A percentile compares a stretch with the other conserved stretches of the same genome.
phyloP scores from a whole-genome alignment of 177 flowering plant species.

The Vitis hybrid region DNA sequence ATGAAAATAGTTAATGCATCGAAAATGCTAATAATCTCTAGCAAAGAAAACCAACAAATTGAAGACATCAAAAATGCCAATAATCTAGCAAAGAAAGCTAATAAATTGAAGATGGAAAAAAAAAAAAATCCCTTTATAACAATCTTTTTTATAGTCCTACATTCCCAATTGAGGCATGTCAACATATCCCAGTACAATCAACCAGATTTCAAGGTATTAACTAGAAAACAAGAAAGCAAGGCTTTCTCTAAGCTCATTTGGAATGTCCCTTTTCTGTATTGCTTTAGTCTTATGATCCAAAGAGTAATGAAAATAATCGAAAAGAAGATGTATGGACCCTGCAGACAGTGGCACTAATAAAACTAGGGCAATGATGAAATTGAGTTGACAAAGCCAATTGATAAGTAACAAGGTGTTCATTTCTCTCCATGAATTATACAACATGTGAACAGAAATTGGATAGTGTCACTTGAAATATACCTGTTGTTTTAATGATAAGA shows the following conservation, averaged over 20 bases:
- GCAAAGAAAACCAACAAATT: constrained; percentile 1
- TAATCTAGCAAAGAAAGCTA: background rate
- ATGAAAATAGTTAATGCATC: background rate
- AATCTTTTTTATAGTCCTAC: background rate
- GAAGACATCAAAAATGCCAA: background rate
- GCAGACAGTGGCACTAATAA: background rate
- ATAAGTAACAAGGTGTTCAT: background rate
- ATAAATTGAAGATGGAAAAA: constrained; percentile 1
- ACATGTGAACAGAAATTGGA: background rate
- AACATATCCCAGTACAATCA: background rate
- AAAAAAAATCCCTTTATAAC: background rate
- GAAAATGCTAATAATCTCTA: background rate
- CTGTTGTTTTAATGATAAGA: constrained; percentile 74
- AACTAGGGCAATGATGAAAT: background rate
- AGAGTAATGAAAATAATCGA: background rate
- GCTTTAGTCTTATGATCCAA: background rate
- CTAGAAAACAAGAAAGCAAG: background rate
- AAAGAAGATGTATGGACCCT: background rate
- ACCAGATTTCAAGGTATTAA: background rate
- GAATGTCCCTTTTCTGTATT: background rate
- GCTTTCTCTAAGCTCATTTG: no score
- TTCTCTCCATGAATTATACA: background rate
- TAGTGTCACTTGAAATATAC: constrained; percentile 22
- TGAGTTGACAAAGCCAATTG: background rate
- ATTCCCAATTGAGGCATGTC: background rate